Conservation (phyloP, 352 stramenopile species). For the Phytophthora pinifolia region DNA sequence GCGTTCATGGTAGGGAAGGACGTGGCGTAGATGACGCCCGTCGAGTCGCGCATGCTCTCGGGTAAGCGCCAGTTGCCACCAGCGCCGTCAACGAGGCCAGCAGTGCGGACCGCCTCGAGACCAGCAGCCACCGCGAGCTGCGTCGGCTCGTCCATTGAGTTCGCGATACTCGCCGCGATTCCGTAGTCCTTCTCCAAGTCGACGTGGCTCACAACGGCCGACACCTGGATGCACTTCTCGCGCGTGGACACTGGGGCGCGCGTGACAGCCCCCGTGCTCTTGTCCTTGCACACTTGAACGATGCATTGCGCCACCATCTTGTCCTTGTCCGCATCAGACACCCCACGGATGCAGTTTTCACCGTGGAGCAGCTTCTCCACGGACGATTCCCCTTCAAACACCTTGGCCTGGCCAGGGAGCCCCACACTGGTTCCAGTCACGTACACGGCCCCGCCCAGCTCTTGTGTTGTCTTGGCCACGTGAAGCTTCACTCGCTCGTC, state of each 20-base stretch:
- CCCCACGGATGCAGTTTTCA: slow-evolving; percentile 87
- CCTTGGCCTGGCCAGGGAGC: slow-evolving; percentile 72
- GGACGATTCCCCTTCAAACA: slow-evolving; percentile 80
- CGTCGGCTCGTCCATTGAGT: slow-evolving; percentile 95
- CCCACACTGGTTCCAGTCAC: slow-evolving; percentile 93
- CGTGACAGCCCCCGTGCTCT: slow-evolving; percentile 45
- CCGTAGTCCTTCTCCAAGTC: slow-evolving; percentile 83
- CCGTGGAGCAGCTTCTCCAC: slow-evolving; percentile 89
- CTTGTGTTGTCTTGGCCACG: slow-evolving; percentile 42
- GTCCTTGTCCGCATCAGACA: slow-evolving; percentile 68
- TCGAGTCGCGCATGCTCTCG: slow-evolving; percentile 84
- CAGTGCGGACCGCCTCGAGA: slow-evolving; percentile 93
- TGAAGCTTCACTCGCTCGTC: slow-evolving; percentile 15
- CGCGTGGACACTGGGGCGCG: slow-evolving; percentile 40
- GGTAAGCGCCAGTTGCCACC: slow-evolving; percentile 85
- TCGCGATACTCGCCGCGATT: slow-evolving; percentile 84
- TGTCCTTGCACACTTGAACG: slow-evolving; percentile 74
- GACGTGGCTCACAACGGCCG: slow-evolving; percentile 77
- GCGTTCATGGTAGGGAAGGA: slow-evolving; percentile 96
- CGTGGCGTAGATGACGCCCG: slow-evolving; percentile 94
- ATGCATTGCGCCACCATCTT: slow-evolving; percentile 94
- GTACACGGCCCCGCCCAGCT: slow-evolving; percentile 65
- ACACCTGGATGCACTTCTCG: slow-evolving; percentile 88
- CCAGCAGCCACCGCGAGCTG: slow-evolving; percentile 94
- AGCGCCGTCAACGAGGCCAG: slow-evolving; percentile 70